Base-by-base conservation (phyloP, 805 yeast species). In the Priceomyces castillae region DNA sequence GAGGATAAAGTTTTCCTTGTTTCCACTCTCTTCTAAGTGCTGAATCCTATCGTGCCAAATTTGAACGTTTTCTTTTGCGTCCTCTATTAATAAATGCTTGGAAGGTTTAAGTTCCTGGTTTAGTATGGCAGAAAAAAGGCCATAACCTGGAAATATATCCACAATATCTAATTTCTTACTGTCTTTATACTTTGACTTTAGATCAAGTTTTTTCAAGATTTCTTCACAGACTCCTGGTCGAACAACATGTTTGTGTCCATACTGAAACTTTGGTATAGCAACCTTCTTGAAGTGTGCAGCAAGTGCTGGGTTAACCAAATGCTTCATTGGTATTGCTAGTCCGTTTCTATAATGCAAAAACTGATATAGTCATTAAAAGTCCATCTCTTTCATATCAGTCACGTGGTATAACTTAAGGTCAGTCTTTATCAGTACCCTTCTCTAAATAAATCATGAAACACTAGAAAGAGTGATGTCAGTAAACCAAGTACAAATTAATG, bases 51-150 rank as follows among this genome's bases (percentile, higher is more conserved):
- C 54, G 20, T 53, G 45, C 71, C 73, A 69, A 11, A 54, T 51
- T 3, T 47, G 44, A 17, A 53, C 50, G 36, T 57, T 52, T 4
- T 44, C 56, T 30, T 54, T 54, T 16, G 78, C 68, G 5, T 74
- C 64, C 46, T 86, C 94, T 59, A 87, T 64, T 3, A 88, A 48
- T 0, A 84, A 52, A 54, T 90, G 90, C 20, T 74, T 78, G 26
- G 65, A 59, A 0, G 97, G 97, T 31, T 74, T 63, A 11, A 84
- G 62, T 23, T 67, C 69, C 42, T 80, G 72, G 58, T 86, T 73
- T n/a, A 90, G 54, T 48, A 81, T 76, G 1, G 81, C 68, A 0
- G 90, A 76, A 52, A 84, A 78, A 1, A 81, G 64, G 3, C 86
- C 81, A 25, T 75, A 70, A 1, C 85, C 82, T 0, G 85, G 69